Evolutionary conservation across 2,329 filamentous ascomycete genomes (phyloP).

Genomic region (Sphaerostilbella broomeana): DNA sequence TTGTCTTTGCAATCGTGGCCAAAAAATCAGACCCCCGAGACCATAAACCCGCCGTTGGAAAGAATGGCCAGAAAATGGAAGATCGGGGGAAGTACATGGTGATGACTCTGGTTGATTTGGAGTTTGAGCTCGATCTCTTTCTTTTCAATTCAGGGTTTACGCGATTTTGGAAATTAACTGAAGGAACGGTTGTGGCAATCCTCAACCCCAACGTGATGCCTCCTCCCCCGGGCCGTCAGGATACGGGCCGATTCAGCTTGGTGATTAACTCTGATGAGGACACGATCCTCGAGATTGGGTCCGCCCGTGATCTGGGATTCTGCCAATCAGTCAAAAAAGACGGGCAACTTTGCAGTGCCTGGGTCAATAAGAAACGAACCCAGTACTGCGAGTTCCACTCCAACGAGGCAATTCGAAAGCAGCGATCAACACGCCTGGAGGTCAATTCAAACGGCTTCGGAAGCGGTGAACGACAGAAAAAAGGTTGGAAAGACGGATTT

Average conservation of each 20-base stretch:
- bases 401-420: slow-evolving; percentile 70
- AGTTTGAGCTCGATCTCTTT: slow-evolving; percentile 86
- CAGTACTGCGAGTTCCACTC: slow-evolving; percentile 92
- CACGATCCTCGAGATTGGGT: slow-evolving; percentile 82
- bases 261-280: slow-evolving; percentile 82
- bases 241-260: slow-evolving; percentile 79
- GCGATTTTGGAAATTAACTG: slow-evolving; percentile 86
- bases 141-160: slow-evolving; percentile 88
- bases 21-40: slow-evolving; percentile 76
- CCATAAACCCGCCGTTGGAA: slow-evolving; percentile 42
- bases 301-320: slow-evolving; percentile 76
- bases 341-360: slow-evolving; percentile 69
- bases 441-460: slow-evolving; percentile 62
- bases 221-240: slow-evolving; percentile 64
- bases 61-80: slow-evolving; percentile 41
- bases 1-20: slow-evolving; percentile 81
- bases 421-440: slow-evolving; percentile 61
- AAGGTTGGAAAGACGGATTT: slow-evolving; percentile 17
- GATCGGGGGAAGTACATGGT: slow-evolving; percentile 86
- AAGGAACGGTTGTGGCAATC: slow-evolving; percentile 87
- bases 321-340: slow-evolving; percentile 83
- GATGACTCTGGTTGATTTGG: slow-evolving; percentile 76
- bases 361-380: slow-evolving; percentile 84
- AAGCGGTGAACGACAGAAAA: slow-evolving; percentile 25
- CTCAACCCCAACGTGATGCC: slow-evolving; percentile 90